Evolutionary conservation across 2,329 filamentous ascomycete genomes (phyloP), one percentile per base, ranked within the genome.

Genomic region (Hymenoscyphus scutula): DNA sequence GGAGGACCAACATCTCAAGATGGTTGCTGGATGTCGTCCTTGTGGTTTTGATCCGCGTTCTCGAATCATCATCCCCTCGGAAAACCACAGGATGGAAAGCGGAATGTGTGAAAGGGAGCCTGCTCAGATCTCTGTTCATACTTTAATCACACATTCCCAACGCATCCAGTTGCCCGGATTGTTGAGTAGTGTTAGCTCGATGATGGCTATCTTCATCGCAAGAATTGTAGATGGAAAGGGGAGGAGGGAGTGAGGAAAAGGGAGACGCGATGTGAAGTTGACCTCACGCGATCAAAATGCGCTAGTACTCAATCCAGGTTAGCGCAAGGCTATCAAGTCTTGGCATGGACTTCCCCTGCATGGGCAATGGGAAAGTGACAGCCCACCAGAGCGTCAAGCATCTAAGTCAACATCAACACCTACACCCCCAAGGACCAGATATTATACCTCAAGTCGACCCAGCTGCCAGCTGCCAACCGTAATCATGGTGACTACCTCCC

Each of bases 91-190:
- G 32, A 37, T 59, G 58, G 54, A 59, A 65, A 61, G 34, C 25
- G 53, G 27, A 61, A 32, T 19, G 57, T 34, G 41, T 53, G 11
- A n/a, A 58, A 53, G 45, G 27, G 55, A 32, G n/a, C 62, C 71
- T 70, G 72, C 73, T 75, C 68, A 74, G 73, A 75, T 75, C 65
- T 75, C 73, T 75, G 73, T 75, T 75, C 73, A 72, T 67, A 65
- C 41, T 66, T 64, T 65, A 53, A 34, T 65, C 69, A 74, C 70
- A 65, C 73, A 74, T 71, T 34, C 69, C 64, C 61, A 64, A 70
- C 72, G 54, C 64, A 58, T 71, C 55, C 63, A 34, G 57, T 62
- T 51, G 37, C 37, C 53, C 58, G 62, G 64, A 71, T 62, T 54
- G 70, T 53, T 73, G 67, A 66, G 68, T 74, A 48, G 68, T 72